Evolutionary conservation across 106 monocot genomes (phyloP), one percentile per base, ranked within the genome.

Genomic region (Gastrodia elata): DNA sequence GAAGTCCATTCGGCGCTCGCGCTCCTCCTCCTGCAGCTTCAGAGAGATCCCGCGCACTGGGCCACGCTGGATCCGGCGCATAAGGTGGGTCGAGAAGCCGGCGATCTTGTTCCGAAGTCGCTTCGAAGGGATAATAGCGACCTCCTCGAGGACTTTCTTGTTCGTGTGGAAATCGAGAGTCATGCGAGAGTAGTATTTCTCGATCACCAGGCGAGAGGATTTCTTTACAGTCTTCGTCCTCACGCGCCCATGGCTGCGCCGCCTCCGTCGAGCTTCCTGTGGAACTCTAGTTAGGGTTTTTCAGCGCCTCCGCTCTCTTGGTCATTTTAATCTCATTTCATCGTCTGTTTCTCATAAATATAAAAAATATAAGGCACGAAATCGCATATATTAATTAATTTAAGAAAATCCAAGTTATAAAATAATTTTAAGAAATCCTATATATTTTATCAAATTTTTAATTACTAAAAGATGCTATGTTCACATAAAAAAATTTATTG

Each of bases 81-180:
- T 78, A 4, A 78, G 67, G 49, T 78, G 78, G 48, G 78, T 78
- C 26, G 72, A 78, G 67, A 78, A 78, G 9, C 78, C 78, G 65
- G 72, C 78, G 65, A 78, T 78, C 67, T 78, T 78, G 73, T 78
- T 78, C 35, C 78, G 78, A 59, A 78, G 78, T 13, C 78, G 72
- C 78, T 78, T 78, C 46, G 78, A 78, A 6, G 78, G 78, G 72
- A 78, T 78, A 37, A 78, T 78, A 26, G 78, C 78, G 0, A 78
- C 78, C 37, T 78, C 78, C 65, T 73, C 65, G 0, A 78, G 72
- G 24, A 78, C 55, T 40, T 78, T 78, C 73, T 78, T 78, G 78
- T 78, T 78, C 35, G 72, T 78, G 72, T 78, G 78, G 46, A 78
- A 78, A 46, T 78, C 78, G 25, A 73, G 78, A 27, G 78, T 78